Evolutionary conservation across 176 grass and related monocot genomes (phyloP), one percentile per base, ranked within the genome.

Genomic region (Zea luxurians): DNA sequence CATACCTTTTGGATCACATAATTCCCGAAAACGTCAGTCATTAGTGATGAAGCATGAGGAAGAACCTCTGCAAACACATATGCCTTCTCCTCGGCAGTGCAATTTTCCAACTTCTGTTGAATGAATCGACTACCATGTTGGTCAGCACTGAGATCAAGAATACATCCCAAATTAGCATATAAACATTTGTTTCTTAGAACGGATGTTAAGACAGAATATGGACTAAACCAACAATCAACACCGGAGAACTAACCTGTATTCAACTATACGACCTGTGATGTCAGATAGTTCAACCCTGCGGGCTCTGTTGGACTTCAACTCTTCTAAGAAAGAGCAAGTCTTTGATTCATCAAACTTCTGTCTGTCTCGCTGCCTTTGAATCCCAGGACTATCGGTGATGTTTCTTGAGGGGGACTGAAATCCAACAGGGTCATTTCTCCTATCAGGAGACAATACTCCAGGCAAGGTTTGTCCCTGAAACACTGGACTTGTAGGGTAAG

Each of bases 111-210:
- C 78, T 99, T 99, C 76, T 99, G 96, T 73, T 99, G 96, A 70
- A 99, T 99, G 76, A 99, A 99, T 87, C 96, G 86, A 68, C 96
- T 99, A 42, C 96, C 96, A 85, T 99, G 96, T 85, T 99, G 96
- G 59, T 99, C 96, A 81, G 96, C 83, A 16, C 96, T 99, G 86
- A 55, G 60, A 83, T 67, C 47, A 92, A 77, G 68, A 27, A 27
- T 27, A 27, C 27, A 40, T 40, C 38, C 64, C 47, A 37, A 60
- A n/a, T 81, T 49, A 84, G 45, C 62, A 45, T 16, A 48, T 8
- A 73, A 81, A 44, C 10, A 5, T 13, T 61, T 70, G 75, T 53
- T 49, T 46, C 18, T 44, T 49, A 74, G 13, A 48, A 87, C 7
- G 10, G 13, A 74, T 76, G 43, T 69, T 15, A 53, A 69, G 52